These are phyloP conservation scores for Dalbergia cochinchinensis DNA, from an alignment of 306 rosid genomes.

Conservation along the genomic window DNA sequence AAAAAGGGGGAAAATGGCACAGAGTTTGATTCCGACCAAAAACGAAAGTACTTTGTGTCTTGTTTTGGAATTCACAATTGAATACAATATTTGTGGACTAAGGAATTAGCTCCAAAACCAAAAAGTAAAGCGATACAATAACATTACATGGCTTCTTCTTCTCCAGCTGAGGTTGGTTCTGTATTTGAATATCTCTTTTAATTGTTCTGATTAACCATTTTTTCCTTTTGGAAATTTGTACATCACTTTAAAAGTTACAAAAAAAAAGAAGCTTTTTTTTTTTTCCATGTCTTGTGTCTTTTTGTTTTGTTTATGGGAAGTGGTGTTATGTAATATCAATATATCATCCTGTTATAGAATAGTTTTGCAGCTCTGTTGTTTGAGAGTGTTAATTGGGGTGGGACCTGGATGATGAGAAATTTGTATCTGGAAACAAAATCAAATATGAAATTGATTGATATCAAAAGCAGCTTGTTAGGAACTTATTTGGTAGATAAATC, in stretches of 20 bases:
- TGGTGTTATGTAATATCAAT: background rate
- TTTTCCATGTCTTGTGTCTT: background rate
- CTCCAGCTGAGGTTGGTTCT: conserved; percentile 24
- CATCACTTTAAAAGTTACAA: too few relatives aligned
- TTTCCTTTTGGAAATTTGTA: too few relatives aligned
- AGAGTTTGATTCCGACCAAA: background rate
- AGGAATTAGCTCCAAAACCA: background rate
- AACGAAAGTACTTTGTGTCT: background rate
- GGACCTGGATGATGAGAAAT: background rate
- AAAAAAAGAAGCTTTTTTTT: too few relatives aligned
- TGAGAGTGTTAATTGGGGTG: background rate
- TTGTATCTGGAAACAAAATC: background rate
- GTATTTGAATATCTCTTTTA: background rate
- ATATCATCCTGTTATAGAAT: background rate
- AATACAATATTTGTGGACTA: background rate
- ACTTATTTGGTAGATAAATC: background rate
- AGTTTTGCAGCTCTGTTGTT: background rate
- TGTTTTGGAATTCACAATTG: background rate
- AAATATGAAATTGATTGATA: background rate
- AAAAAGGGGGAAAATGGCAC: background rate
- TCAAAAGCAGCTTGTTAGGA: background rate
- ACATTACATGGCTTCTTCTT: background rate
- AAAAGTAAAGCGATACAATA: too few relatives aligned
- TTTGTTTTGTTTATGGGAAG: background rate
- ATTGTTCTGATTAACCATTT: background rate